Base-by-base conservation (phyloP, 2,329 filamentous ascomycete species). In the Aspergillus pseudoviridinutans region DNA sequence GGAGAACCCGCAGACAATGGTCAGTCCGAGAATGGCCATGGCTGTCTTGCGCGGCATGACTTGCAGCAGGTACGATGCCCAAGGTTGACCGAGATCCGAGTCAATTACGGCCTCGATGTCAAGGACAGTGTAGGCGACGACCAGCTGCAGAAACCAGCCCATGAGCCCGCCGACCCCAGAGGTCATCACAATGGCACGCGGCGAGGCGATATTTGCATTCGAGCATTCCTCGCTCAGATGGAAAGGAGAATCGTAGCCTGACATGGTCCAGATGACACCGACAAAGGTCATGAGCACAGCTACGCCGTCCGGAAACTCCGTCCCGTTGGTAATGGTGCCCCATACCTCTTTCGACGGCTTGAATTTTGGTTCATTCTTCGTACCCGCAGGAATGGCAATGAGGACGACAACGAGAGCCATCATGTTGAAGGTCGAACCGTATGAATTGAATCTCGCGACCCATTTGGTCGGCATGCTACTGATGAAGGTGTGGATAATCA, bases 181-280 rank as follows among this genome's bases (percentile, higher is more conserved):
- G 0, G 88, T 91, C 67, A 90, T 77, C 41, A 90, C 83, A 53
- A 91, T 91, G 7, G 88, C 88, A 12, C 88, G 83, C 0, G 88
- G 88, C 9, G 86, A 83, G 29, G 88, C 87, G 49, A 90, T 74
- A 63, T 83, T 85, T 28, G 88, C 88, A 64, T 91, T 91, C 58
- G 84, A 86, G 72, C 88, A 91, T 71, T 91, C 88, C 68, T 91
- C 88, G 3, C 85, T 82, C n/a, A 91, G 73, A 73, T 91, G 88
- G 70, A 90, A 90, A 0, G 87, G 84, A 0, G 81, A 81, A 70
- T 89, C 87, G 68, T 88, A 89, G 44, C 86, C 85, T 5, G 79
- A 79, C 81, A 86, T 87, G 4, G 85, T 88, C 86, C 86, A 88
- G 61, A 89, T 87, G 35, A 88, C 86, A 28, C 82, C 81, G 47